Evolutionary conservation across 768 basidiomycete genomes (phyloP), one percentile per base, ranked within the genome.

Genomic region (Pholiota microspora): DNA sequence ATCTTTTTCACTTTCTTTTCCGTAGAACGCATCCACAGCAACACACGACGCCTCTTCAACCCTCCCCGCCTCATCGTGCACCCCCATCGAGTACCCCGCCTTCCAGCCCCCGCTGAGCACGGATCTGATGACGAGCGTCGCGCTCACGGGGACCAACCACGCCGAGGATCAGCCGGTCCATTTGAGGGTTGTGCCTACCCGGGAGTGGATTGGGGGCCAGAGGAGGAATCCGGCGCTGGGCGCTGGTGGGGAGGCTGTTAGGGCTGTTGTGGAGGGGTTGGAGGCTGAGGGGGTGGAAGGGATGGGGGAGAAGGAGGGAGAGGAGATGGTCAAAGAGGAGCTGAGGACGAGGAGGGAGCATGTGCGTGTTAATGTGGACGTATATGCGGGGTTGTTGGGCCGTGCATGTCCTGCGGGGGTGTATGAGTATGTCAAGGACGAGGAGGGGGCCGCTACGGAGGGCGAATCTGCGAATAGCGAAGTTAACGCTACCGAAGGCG

Each of bases 131-230:
- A 98, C 93, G 0, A 89, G 89, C 29, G 80, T 99, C 32, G 79
- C 90, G 2, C 79, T 97, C 40, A 97, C 96, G 6, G 92, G 90
- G 0, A 98, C 96, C 13, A 96, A 96, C 66, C 96, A 98, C 64
- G 86, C 89, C n/a, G 96, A 99, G 68, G 94, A 98, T 68, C 94
- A 98, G 68, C 93, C 88, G 2, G 76, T 92, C 12, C 97, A 99
- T 71, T 76, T 98, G 45, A 79, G 88, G 28, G 82, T 97, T 2
- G 67, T 85, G 45, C 63, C 64, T 27, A 75, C 73, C 1, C 52
- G 45, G 1, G 61, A 65, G 27, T 75, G 64, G 34, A 56, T 71
- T 1, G 57, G 64, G 4, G 12, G n/a, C n/a, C n/a, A n/a, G n/a
- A n/a, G n/a, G n/a, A n/a, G n/a, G n/a, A 65, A 69, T 45, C 35